Base-by-base conservation (phyloP, 192 early-diverging fungal genomes). In the Coemansia sp. region DNA sequence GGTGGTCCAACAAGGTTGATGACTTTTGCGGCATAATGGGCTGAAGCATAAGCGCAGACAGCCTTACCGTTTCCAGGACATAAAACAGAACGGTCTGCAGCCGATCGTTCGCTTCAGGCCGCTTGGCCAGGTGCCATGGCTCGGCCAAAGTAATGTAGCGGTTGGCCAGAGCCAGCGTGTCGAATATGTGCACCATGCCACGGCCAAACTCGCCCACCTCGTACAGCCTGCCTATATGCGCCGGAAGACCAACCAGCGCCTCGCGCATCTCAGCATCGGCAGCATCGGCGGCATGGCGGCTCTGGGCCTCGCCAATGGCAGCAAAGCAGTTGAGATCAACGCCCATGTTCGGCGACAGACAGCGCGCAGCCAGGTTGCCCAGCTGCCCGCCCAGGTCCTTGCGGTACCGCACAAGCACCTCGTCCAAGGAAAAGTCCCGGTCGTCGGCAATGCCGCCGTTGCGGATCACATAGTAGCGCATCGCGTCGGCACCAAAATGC, bases 361-460 rank as follows among this genome's bases (percentile, higher is more conserved):
- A 83, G 46, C 93, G 80, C 26, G 83, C 81, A 15, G 89, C 63
- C 14, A 96, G 79, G 59, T 96, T 96, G 45, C 89, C 93, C 9
- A 93, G 79, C 69, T 90, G 91, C 1, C 88, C 86, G 9, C 80
- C 89, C 16, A 96, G 80, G 54, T 88, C 82, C 59, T 92, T 88
- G 44, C 79, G 83, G 69, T 93, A 91, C 31, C 90, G 75, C 54
- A 71, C 77, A 30, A 71, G 45, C 14, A 96, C 82, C 44, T 82
- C 74, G 11, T 82, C 82, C 0, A 79, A 60, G 5, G 90, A 89
- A 53, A 90, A 94, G 44, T 89, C 88, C 32, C 87, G 83, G 55
- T 98, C 96, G 57, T 94, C 76, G 10, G 80, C 81, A 40, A 96
- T 79, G 1, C 93, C 91, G 32, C 96, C 93, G 78, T 96, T 90